Evolutionary conservation across 768 basidiomycete species (phyloP).

Genomic region (Suillus hirtellus): DNA sequence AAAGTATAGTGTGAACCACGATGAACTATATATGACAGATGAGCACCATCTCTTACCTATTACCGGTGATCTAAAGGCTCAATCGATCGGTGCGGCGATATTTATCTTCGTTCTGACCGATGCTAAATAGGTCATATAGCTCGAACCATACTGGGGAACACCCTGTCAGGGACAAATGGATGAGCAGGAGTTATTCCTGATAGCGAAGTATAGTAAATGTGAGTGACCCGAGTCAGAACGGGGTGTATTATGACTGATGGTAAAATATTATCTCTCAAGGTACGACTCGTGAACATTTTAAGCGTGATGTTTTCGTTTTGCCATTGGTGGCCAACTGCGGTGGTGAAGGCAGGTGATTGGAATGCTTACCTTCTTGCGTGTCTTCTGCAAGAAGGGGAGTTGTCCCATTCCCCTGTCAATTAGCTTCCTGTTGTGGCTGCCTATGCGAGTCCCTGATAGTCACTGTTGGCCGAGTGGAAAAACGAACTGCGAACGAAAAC

Average conservation of each 20-base stretch:
- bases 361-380: not conserved
- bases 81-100: not conserved
- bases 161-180: not conserved
- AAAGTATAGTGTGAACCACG: not conserved
- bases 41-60: not conserved
- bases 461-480: not conserved
- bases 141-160: not conserved
- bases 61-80: not conserved
- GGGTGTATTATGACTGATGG: not conserved
- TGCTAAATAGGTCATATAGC: not conserved
- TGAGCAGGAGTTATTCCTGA: not conserved
- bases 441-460: not conserved
- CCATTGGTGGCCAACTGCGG: not conserved
- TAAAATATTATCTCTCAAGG: not conserved
- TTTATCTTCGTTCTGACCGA: not conserved
- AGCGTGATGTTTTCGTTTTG: not conserved
- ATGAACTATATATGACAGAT: not conserved
- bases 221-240: not conserved
- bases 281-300: not conserved
- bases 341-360: conserved; percentile 2
- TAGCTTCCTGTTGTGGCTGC: not conserved
- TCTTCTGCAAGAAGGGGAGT: not conserved
- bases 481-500: not conserved
- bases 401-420: too few relatives aligned
- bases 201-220: not conserved